Percentiles rank a stretch among this genome's conserved stretches.
These are phyloP conservation scores for Entomortierella lignicola DNA, from an alignment of 192 early-diverging fungal genomes.

Conservation along the genomic window DNA sequence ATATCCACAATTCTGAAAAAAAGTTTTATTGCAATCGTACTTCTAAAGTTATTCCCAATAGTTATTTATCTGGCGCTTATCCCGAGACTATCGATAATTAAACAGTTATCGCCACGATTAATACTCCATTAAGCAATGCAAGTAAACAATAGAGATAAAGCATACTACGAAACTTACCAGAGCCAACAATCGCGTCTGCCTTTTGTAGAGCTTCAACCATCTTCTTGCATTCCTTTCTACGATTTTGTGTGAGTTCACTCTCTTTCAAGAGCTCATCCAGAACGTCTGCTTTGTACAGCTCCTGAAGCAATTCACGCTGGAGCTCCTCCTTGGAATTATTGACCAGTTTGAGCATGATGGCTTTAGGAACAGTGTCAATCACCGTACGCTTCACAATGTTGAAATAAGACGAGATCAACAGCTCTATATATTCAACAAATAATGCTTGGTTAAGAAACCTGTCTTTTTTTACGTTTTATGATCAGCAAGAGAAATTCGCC, in stretches of 20 bases:
- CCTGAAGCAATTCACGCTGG: constrained; percentile 93
- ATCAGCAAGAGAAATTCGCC: too few species aligned
- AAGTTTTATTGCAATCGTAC: too few species aligned
- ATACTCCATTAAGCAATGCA: too few species aligned
- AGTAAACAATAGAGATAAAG: too few species aligned
- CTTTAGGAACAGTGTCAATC: constrained; percentile 97
- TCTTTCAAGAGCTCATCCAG: constrained; percentile 96
- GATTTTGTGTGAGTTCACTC: constrained; percentile 89
- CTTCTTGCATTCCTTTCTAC: constrained; percentile 96
- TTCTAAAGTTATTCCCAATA: too few species aligned
- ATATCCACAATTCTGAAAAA: too few species aligned
- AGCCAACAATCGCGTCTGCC: constrained; percentile 74
- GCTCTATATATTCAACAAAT: constrained; percentile 60
- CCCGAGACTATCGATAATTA: not conserved
- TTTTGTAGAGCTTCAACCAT: constrained; percentile 95
- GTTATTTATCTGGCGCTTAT: constrained; percentile 23
- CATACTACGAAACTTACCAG: too few species aligned
- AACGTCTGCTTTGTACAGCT: constrained; percentile 96
- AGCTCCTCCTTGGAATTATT: constrained; percentile 90
- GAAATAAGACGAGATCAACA: constrained; percentile 97
- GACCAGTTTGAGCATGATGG: constrained; percentile 98
- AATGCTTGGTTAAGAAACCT: not conserved
- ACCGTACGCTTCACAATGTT: constrained; percentile 99
- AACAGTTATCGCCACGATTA: too few species aligned
- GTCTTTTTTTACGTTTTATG: too few species aligned